phyloP scores from a whole-genome alignment of 2,329 filamentous ascomycete species.

The Gnomoniopsis smithogilvyi region DNA sequence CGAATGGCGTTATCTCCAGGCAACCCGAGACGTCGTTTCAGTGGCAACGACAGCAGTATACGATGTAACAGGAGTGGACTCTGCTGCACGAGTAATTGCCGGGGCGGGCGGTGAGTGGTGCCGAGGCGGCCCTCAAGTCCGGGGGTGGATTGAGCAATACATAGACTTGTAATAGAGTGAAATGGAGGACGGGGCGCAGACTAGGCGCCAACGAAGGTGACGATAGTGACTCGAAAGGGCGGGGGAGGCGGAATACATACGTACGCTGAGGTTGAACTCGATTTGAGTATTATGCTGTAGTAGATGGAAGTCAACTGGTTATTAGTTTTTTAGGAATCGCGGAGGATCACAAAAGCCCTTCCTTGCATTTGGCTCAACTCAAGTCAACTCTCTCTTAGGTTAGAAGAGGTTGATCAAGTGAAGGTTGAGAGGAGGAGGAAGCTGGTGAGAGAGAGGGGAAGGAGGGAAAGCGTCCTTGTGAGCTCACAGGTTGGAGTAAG shows the following conservation, averaged over 20 bases:
- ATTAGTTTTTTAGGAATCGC: neutral
- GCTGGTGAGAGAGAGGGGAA: slow-evolving; percentile 13
- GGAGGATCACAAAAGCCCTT: neutral
- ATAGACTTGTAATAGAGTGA: too few species aligned
- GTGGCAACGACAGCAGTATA: neutral
- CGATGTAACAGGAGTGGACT: neutral
- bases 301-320: neutral
- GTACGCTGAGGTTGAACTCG: too few species aligned
- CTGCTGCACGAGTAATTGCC: neutral
- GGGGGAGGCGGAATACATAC: neutral
- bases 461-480: neutral
- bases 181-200: too few species aligned
- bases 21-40: neutral
- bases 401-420: neutral
- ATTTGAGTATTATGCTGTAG: neutral
- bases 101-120: slow-evolving; percentile 5
- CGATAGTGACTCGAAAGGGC: neutral
- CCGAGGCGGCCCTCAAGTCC: neutral
- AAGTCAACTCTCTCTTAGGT: neutral
- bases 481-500: neutral
- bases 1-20: neutral
- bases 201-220: neutral
- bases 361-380: neutral
- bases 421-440: slow-evolving; percentile 22
- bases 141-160: neutral